phyloP scores from a whole-genome alignment of 192 early-diverging fungal species.

The Gamsiella multidivaricata region DNA sequence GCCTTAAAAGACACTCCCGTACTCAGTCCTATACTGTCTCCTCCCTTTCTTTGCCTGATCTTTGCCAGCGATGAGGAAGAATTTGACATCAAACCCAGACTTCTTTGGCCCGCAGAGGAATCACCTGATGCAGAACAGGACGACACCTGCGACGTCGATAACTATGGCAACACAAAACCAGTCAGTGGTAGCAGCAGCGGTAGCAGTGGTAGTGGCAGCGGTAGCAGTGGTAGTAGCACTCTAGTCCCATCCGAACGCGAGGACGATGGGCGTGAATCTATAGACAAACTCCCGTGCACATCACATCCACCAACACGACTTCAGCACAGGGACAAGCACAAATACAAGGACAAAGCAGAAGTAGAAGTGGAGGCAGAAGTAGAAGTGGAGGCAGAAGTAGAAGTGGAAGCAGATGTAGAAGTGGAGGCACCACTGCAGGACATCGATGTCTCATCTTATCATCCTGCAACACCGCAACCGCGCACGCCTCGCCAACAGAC shows the following conservation, averaged over 20 bases:
- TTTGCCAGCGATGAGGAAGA: constrained; percentile 22
- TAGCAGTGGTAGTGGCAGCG: no score
- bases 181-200: background rate
- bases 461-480: no score
- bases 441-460: background rate
- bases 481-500: background rate
- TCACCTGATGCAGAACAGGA: background rate
- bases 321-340: no score
- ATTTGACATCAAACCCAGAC: constrained; percentile 11
- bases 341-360: no score
- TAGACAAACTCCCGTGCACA: no score
- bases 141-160: background rate
- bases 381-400: no score
- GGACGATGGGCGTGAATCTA: no score
- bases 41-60: background rate
- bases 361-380: no score
- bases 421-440: background rate
- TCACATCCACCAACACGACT: no score
- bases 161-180: constrained; percentile 4
- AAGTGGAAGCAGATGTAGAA: no score
- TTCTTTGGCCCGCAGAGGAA: constrained; percentile 19
- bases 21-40: background rate
- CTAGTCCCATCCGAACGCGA: no score
- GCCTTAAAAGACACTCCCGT: background rate
- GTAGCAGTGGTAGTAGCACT: no score